These are phyloP conservation scores for Xylariaceae sp. DNA, from an alignment of 2,329 filamentous ascomycete species.

Conservation along the genomic window DNA sequence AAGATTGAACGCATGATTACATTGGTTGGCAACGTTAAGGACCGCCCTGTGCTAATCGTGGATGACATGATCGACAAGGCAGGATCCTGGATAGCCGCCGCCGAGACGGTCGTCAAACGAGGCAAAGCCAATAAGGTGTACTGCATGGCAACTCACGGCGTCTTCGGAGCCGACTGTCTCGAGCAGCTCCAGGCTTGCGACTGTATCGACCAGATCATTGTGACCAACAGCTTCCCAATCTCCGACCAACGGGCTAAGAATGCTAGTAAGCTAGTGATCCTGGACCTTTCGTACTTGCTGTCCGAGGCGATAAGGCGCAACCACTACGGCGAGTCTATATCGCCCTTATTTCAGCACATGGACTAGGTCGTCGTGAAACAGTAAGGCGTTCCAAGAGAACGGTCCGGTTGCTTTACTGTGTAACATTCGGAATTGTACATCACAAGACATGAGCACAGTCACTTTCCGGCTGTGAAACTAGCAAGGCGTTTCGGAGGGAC, in stretches of 20 bases:
- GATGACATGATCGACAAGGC: slow-evolving; percentile 99
- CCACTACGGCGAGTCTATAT: slow-evolving; percentile 88
- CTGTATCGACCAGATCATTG: slow-evolving; percentile 89
- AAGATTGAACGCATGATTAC: slow-evolving; percentile 93
- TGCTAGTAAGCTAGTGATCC: slow-evolving; percentile 78
- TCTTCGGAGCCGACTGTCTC: slow-evolving; percentile 87
- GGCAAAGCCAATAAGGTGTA: slow-evolving; percentile 91
- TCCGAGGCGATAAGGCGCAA: slow-evolving; percentile 93
- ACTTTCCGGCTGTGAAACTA: slow-evolving; percentile 18
- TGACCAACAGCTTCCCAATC: slow-evolving; percentile 97
- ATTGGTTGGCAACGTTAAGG: slow-evolving; percentile 89
- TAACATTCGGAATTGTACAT: slow-evolving; percentile 15
- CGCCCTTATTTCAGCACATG: slow-evolving; percentile 64
- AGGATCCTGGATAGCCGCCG: slow-evolving; percentile 93
- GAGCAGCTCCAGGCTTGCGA: slow-evolving; percentile 88
- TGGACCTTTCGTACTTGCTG: slow-evolving; percentile 84
- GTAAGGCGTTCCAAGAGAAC: slow-evolving; percentile 7
- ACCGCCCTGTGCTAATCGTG: slow-evolving; percentile 86
- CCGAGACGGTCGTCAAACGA: slow-evolving; percentile 91
- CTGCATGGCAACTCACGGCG: slow-evolving; percentile 93
- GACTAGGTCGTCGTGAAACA: slow-evolving; percentile 38
- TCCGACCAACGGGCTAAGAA: slow-evolving; percentile 65
- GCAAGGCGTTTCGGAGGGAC: slow-evolving; percentile 26
- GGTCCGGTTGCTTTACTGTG: slow-evolving; percentile 20
- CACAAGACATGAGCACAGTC: slow-evolving; percentile 24